A percentile compares a stretch with the other conserved stretches of the same genome.
phyloP scores from a whole-genome alignment of 495 filamentous ascomycete genomes.

The Cetradonia linearis region DNA sequence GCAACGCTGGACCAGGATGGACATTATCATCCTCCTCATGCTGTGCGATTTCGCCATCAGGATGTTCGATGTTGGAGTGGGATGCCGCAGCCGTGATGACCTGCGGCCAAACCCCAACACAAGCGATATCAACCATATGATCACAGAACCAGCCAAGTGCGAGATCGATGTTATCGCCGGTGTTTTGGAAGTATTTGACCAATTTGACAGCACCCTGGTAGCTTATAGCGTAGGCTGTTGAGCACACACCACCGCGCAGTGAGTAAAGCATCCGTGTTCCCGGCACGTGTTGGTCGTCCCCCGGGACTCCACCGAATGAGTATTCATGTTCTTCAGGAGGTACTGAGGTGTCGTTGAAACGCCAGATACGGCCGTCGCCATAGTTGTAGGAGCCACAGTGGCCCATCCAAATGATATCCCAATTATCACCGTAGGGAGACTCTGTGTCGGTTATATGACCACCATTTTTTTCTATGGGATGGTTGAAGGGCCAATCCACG shows the following conservation, averaged over 20 bases:
- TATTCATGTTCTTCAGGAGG: conserved; percentile 16
- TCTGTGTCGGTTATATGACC: conserved; percentile 20
- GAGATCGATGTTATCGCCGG: conserved; percentile 17
- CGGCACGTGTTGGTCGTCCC: conserved; percentile 7
- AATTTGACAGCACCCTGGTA: conserved; percentile 17
- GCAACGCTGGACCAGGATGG: conserved; percentile 11
- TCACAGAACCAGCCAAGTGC: conserved; percentile 9
- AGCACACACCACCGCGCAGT: conserved; percentile 12
- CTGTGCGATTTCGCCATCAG: conserved; percentile 6
- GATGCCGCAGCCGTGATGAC: conserved; percentile 12
- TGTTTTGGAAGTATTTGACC: conserved; percentile 14
- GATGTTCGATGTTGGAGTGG: conserved; percentile 17
- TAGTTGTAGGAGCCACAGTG: conserved; percentile 20
- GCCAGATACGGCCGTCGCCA: conserved; percentile 16
- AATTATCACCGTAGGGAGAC: conserved; percentile 32
- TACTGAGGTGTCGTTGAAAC: conserved; percentile 19
- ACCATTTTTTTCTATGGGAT: conserved; percentile 21
- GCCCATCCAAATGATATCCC: conserved; percentile 23
- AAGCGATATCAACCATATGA: conserved; percentile 5
- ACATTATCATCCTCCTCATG: background rate
- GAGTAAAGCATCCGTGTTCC: conserved; percentile 16
- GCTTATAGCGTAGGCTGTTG: conserved; percentile 21
- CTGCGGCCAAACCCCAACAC: conserved; percentile 22
- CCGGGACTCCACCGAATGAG: conserved; percentile 7
- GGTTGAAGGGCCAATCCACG: conserved; percentile 24